Conservation (phyloP, 805 yeast species). For the Brettanomyces anomalus region DNA sequence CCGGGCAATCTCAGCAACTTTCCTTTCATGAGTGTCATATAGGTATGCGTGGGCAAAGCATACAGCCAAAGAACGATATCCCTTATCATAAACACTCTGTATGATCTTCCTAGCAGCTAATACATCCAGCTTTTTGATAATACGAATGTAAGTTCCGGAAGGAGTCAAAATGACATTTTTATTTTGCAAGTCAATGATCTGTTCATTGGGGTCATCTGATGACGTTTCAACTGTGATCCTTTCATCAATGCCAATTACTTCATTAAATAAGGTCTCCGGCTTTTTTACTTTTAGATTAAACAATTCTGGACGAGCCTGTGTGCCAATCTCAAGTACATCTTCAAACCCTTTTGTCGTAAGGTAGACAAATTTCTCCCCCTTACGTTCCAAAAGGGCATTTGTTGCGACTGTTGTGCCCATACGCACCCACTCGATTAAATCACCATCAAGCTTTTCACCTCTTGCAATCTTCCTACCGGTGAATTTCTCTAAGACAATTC, state of each 20-base stretch:
- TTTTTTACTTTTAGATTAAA: constrained; percentile 66
- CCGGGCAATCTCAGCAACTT: constrained; percentile 24
- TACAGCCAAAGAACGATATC: constrained; percentile 26
- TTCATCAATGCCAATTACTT: constrained; percentile 74
- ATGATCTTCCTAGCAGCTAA: constrained; percentile 15
- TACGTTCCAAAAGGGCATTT: constrained; percentile 78
- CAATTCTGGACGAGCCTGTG: constrained; percentile 78
- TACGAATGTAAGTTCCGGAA: constrained; percentile 30
- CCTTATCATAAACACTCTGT: constrained; percentile 13
- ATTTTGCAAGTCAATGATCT: constrained; percentile 25
- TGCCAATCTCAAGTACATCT: constrained; percentile 71
- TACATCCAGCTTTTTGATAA: constrained; percentile 23
- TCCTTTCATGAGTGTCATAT: constrained; percentile 29
- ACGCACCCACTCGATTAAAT: constrained; percentile 52
- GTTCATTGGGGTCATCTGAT: constrained; percentile 54
- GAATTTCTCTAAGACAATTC: constrained; percentile 56
- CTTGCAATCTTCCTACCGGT: constrained; percentile 43
- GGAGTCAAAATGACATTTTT: constrained; percentile 23
- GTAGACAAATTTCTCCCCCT: constrained; percentile 75
- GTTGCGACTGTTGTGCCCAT: constrained; percentile 93
- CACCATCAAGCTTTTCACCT: constrained; percentile 43
- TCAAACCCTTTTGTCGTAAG: constrained; percentile 76
- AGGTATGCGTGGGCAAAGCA: constrained; percentile 30
- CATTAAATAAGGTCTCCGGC: constrained; percentile 55
- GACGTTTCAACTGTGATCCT: constrained; percentile 70